Evolutionary conservation across 2,329 filamentous ascomycete species (phyloP).

Genomic region (Arthrobotrys pseudoclavata): DNA sequence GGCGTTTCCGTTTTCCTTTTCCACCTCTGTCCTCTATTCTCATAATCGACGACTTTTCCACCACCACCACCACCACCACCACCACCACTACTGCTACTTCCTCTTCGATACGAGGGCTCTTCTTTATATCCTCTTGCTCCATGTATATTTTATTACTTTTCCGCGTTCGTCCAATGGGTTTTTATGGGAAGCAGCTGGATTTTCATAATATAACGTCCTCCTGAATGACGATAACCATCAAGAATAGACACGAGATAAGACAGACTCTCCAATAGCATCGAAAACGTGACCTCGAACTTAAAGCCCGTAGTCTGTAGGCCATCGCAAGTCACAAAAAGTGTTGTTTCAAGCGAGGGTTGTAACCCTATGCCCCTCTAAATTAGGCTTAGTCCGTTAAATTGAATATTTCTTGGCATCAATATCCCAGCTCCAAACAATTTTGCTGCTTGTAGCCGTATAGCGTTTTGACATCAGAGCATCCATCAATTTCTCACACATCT

Average conservation of each 20-base stretch:
- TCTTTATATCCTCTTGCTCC: constrained; percentile 58
- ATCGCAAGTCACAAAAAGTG: constrained; percentile 22
- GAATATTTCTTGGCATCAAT: constrained; percentile 50
- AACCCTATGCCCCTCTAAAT: constrained; percentile 43
- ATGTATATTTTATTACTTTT: constrained; percentile 58
- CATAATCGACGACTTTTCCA: constrained; percentile 55
- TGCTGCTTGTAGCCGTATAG: constrained; percentile 23
- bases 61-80: background rate
- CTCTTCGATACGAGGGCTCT: constrained; percentile 29
- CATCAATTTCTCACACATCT: constrained; percentile 32
- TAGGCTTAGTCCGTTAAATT: constrained; percentile 35
- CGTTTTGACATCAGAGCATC: constrained; percentile 27
- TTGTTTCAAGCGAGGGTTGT: constrained; percentile 43
- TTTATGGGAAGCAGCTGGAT: constrained; percentile 60
- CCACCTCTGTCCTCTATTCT: constrained; percentile 36
- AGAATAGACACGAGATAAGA: constrained; percentile 26
- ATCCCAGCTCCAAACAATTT: constrained; percentile 57
- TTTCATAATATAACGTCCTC: constrained; percentile 60
- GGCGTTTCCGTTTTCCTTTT: constrained; percentile 45
- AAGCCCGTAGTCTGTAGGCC: constrained; percentile 12
- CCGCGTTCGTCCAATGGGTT: constrained; percentile 55
- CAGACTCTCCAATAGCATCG: constrained; percentile 11
- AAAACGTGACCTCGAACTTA: background rate
- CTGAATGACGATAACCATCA: constrained; percentile 40
- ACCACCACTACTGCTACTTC: background rate